These are phyloP conservation scores for Fraxinus xanthoxyloides DNA, from an alignment of 305 asterid genomes.

Conservation along the genomic window DNA sequence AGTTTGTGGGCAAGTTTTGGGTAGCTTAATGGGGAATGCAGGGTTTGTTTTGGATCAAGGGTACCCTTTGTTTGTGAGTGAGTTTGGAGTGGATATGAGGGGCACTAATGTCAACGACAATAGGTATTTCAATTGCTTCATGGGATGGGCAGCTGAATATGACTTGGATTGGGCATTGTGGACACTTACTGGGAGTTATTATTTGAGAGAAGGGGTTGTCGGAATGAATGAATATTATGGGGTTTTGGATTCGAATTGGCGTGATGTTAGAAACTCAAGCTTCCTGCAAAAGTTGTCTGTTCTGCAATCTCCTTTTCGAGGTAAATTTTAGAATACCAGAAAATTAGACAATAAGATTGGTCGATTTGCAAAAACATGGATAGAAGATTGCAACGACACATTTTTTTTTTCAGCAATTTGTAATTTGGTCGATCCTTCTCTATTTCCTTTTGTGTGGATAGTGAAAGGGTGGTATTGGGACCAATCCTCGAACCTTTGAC, in stretches of 20 bases:
- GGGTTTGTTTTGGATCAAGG: constrained; percentile 70
- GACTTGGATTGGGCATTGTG: constrained; percentile 91
- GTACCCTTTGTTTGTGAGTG: constrained; percentile 87
- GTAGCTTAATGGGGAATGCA: constrained; percentile 39
- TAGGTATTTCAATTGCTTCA: constrained; percentile 72
- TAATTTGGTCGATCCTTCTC: not conserved
- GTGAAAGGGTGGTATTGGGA: too few relatives aligned
- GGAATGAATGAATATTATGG: constrained; percentile 79
- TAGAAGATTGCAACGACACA: not conserved
- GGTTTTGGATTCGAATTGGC: constrained; percentile 78
- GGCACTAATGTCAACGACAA: constrained; percentile 85
- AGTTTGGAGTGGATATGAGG: constrained; percentile 78
- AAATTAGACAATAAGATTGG: not conserved
- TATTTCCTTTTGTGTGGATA: too few relatives aligned
- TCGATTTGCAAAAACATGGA: not conserved
- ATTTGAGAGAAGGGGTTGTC: constrained; percentile 58
- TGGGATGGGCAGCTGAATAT: constrained; percentile 87
- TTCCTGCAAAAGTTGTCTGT: constrained; percentile 30
- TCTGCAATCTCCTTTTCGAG: constrained; percentile 71
- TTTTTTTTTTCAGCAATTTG: not conserved
- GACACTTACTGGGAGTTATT: constrained; percentile 85
- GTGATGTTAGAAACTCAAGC: constrained; percentile 54
- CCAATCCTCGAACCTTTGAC: too few relatives aligned
- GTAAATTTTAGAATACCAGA: constrained; percentile 30
- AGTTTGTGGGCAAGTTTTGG: constrained; percentile 63